Percentiles rank a stretch among this genome's conserved stretches.
These are phyloP conservation scores for Hypoxylon sp. DNA, from an alignment of 2,329 filamentous ascomycete species.

Conservation along the genomic window DNA sequence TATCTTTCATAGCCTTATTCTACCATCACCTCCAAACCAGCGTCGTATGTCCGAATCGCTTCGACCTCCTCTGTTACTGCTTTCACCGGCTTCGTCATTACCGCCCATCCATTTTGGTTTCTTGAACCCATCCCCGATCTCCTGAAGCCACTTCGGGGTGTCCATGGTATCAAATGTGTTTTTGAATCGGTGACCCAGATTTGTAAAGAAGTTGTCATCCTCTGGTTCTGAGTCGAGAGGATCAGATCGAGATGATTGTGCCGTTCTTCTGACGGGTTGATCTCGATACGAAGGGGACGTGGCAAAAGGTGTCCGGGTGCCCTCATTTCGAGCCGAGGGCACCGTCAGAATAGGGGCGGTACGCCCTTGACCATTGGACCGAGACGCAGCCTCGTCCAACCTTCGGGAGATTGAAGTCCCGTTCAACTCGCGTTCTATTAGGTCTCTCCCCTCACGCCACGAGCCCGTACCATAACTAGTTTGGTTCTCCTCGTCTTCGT, in stretches of 20 bases:
- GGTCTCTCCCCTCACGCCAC: conserved; percentile 91
- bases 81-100: conserved; percentile 61
- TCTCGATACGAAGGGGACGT: conserved; percentile 58
- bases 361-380: conserved; percentile 54
- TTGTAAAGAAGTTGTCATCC: conserved; percentile 86
- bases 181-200: conserved; percentile 85
- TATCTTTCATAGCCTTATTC: conserved; percentile 51
- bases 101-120: conserved; percentile 86
- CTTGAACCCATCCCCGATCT: conserved; percentile 77
- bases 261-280: conserved; percentile 53
- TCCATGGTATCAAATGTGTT: conserved; percentile 92
- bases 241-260: conserved; percentile 53
- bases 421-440: conserved; percentile 89
- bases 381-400: conserved; percentile 61
- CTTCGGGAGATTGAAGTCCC: conserved; percentile 71
- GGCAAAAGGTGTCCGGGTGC: conserved; percentile 61
- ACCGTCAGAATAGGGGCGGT: conserved; percentile 65
- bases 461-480: conserved; percentile 81
- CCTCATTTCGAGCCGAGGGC: conserved; percentile 58
- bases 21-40: conserved; percentile 70
- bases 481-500: conserved; percentile 77
- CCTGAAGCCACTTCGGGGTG: conserved; percentile 85
- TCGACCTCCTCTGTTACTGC: conserved; percentile 46
- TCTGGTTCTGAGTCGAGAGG: conserved; percentile 72
- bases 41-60: conserved; percentile 65